Evolutionary conservation across 805 yeast species (phyloP).

Genomic region (Candida krabiensis): DNA sequence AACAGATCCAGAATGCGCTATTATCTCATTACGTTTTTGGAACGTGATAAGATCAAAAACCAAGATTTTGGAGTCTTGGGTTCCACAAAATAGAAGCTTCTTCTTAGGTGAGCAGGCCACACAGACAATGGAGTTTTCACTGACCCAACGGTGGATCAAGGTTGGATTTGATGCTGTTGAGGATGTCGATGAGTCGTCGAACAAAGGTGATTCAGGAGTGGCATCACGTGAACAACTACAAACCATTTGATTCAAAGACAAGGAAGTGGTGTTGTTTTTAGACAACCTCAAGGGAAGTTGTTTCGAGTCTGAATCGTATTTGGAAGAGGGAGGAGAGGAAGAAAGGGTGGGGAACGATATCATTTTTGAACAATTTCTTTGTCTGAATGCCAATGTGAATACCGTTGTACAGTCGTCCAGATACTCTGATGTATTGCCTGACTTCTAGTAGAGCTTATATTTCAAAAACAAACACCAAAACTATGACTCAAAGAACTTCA

Average conservation of each 20-base stretch:
- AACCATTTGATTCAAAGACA: conserved; percentile 5
- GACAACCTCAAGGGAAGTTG: conserved; percentile 16
- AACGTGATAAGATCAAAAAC: conserved; percentile 69
- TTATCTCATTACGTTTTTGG: conserved; percentile 50
- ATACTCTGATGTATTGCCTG: too few relatives aligned
- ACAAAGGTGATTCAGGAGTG: conserved; percentile 8
- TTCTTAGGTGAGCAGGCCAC: conserved; percentile 59
- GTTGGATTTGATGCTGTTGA: conserved; percentile 9
- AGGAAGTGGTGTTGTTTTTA: conserved; percentile 3
- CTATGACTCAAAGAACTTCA: too few relatives aligned
- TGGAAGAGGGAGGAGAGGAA: conserved; percentile 8
- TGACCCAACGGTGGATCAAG: conserved; percentile 69
- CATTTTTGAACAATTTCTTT: too few relatives aligned
- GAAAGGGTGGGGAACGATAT: conserved; percentile 7
- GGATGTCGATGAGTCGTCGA: conserved; percentile 1
- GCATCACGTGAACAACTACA: conserved; percentile 8
- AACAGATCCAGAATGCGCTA: conserved; percentile 74
- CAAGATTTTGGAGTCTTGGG: conserved; percentile 79
- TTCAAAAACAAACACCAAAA: too few relatives aligned
- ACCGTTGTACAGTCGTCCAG: too few relatives aligned
- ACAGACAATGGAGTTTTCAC: conserved; percentile 70
- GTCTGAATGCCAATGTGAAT: too few relatives aligned
- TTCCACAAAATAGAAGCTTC: conserved; percentile 77
- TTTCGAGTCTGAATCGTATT: conserved; percentile 6
- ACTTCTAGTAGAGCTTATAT: too few relatives aligned